These are phyloP conservation scores for Crassisporium funariophilum DNA, from an alignment of 768 basidiomycete species.

Conservation along the genomic window DNA sequence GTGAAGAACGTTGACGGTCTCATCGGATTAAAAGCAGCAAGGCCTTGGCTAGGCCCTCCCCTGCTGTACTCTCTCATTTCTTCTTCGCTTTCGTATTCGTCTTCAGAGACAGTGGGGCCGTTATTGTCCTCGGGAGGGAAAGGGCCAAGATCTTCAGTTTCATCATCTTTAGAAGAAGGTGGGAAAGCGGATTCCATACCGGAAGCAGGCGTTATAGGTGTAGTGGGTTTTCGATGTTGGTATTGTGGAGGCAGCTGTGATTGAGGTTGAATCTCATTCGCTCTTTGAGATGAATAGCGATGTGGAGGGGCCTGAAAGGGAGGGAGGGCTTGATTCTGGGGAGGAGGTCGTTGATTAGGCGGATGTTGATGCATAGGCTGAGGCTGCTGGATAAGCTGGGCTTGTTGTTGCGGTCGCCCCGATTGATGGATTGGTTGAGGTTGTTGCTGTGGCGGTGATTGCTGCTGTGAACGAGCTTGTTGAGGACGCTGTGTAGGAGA, in stretches of 20 bases:
- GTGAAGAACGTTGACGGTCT: conserved; percentile 33
- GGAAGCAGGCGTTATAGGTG: conserved; percentile 21
- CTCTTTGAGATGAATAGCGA: background rate
- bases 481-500: no score
- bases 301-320: background rate
- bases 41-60: conserved; percentile 34
- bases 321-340: background rate
- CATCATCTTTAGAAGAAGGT: conserved; percentile 38
- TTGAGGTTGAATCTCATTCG: background rate
- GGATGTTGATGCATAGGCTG: conserved; percentile 3
- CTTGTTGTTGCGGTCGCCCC: background rate
- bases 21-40: conserved; percentile 35
- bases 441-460: conserved; percentile 1
- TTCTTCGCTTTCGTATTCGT: conserved; percentile 71
- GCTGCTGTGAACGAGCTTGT: no score
- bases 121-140: conserved; percentile 36
- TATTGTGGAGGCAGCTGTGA: conserved; percentile 4
- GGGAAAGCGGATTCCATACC: conserved; percentile 20
- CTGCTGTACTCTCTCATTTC: conserved; percentile 52
- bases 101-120: conserved; percentile 41
- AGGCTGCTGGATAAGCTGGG: background rate
- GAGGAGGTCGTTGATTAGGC: conserved; percentile 4
- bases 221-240: conserved; percentile 10
- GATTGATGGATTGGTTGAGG: conserved; percentile 5
- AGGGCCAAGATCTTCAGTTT: conserved; percentile 39